phyloP scores from a whole-genome alignment of 2,329 filamentous ascomycete genomes.

The Paecilomyces sp. region DNA sequence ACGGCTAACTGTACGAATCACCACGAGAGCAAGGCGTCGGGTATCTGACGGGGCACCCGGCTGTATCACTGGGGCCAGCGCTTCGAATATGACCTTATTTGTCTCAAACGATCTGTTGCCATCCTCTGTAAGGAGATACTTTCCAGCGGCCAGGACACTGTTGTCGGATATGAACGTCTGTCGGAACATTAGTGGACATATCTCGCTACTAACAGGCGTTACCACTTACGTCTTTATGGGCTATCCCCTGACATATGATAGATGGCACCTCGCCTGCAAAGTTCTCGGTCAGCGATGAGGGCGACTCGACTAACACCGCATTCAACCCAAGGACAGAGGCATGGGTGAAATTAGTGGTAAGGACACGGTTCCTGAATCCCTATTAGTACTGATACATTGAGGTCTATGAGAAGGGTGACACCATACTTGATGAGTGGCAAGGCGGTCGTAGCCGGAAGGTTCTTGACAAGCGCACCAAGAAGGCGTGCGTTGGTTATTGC shows the following conservation, averaged over 20 bases:
- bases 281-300: conserved; percentile 59
- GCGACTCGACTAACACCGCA: conserved; percentile 75
- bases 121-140: conserved; percentile 66
- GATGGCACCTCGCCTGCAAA: conserved; percentile 68
- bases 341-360: conserved; percentile 67
- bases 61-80: conserved; percentile 65
- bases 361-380: conserved; percentile 62
- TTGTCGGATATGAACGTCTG: conserved; percentile 84
- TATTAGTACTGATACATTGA: conserved; percentile 17
- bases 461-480: conserved; percentile 82
- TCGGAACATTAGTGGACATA: conserved; percentile 10
- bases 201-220: conserved; percentile 1
- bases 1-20: conserved; percentile 77
- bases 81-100: conserved; percentile 71
- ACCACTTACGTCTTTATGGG: conserved; percentile 62
- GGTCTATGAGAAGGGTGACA: background rate
- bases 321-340: conserved; percentile 83
- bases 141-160: conserved; percentile 80
- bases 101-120: conserved; percentile 61
- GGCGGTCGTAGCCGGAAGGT: conserved; percentile 67
- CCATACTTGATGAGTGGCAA: conserved; percentile 49
- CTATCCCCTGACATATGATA: conserved; percentile 74
- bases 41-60: conserved; percentile 76
- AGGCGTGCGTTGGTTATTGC: conserved; percentile 85
- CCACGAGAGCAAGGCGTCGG: conserved; percentile 76